Percentiles rank a stretch among this genome's conserved stretches.
Evolutionary conservation across 2,329 filamentous ascomycete genomes (phyloP).

Genomic region (Sarocladiaceae sp.): DNA sequence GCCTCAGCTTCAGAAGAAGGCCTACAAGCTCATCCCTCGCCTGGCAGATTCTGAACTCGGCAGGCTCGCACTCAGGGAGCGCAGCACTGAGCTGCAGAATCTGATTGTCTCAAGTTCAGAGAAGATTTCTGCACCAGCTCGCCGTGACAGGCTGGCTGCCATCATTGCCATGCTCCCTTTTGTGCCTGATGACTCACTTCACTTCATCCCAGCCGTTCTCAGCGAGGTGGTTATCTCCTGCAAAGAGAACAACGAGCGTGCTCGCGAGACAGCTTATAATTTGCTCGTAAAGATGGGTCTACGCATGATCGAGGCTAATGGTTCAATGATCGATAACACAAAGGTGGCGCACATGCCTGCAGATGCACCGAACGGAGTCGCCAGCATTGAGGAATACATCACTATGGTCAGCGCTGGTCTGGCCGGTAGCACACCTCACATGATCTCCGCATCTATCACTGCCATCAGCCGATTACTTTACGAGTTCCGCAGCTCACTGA

Average conservation of each 20-base stretch:
- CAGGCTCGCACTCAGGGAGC: constrained; percentile 65
- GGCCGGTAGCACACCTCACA: constrained; percentile 86
- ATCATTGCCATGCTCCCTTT: constrained; percentile 75
- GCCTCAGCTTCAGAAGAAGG: constrained; percentile 95
- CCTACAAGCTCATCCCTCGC: constrained; percentile 93
- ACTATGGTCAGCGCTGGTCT: constrained; percentile 97
- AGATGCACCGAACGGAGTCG: constrained; percentile 69
- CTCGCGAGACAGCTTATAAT: constrained; percentile 82
- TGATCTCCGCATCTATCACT: constrained; percentile 96
- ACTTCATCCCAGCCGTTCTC: constrained; percentile 88
- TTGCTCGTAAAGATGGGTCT: constrained; percentile 83
- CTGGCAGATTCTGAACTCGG: constrained; percentile 77
- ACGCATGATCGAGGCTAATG: constrained; percentile 60
- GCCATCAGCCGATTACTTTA: constrained; percentile 90
- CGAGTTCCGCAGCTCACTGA: constrained; percentile 72
- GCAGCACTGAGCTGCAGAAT: constrained; percentile 72
- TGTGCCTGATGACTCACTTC: constrained; percentile 69
- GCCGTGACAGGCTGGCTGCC: constrained; percentile 78
- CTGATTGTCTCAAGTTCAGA: constrained; percentile 73
- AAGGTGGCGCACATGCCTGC: constrained; percentile 82
- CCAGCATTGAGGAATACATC: constrained; percentile 90
- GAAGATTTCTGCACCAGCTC: constrained; percentile 79
- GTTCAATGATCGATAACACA: constrained; percentile 73
- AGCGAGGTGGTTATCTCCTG: constrained; percentile 94
- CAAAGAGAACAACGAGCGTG: constrained; percentile 96